Evolutionary conservation across 768 basidiomycete species (phyloP).

Genomic region (Brasilioporus rufonigricans): DNA sequence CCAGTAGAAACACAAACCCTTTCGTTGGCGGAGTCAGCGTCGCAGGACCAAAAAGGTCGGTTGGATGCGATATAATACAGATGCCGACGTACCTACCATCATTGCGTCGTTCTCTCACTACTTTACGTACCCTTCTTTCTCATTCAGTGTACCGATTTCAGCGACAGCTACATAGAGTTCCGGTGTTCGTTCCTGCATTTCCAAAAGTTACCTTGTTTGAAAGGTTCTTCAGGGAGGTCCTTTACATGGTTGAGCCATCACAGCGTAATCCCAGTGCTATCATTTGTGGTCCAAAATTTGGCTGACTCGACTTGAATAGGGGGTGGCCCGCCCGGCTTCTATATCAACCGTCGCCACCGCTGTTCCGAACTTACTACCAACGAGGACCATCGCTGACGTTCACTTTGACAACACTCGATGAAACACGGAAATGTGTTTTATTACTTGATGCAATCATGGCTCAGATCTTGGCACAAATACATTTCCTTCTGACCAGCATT

Average conservation of each 20-base stretch:
- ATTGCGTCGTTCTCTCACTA: too few relatives aligned
- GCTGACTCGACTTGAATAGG: neutral
- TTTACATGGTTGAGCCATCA: too few relatives aligned
- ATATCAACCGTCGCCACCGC: too few relatives aligned
- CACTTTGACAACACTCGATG: too few relatives aligned
- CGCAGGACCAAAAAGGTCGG: neutral
- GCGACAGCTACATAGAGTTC: neutral
- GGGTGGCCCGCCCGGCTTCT: neutral
- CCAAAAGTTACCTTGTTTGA: too few relatives aligned
- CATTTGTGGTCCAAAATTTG: too few relatives aligned
- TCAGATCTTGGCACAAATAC: neutral
- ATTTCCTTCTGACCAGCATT: conserved; percentile 8
- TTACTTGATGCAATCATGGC: conserved; percentile 1
- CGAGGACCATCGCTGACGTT: neutral
- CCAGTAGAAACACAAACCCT: too few relatives aligned
- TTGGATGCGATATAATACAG: neutral
- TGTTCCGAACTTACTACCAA: too few relatives aligned
- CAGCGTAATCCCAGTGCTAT: too few relatives aligned
- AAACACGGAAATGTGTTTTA: neutral
- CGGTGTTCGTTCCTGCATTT: too few relatives aligned
- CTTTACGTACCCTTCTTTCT: neutral
- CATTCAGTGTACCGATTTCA: neutral
- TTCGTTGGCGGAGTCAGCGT: neutral
- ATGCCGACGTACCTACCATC: neutral
- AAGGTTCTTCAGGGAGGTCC: too few relatives aligned